These are phyloP conservation scores for Peronospora belbahrii DNA, from an alignment of 352 stramenopile genomes.

Conservation along the genomic window DNA sequence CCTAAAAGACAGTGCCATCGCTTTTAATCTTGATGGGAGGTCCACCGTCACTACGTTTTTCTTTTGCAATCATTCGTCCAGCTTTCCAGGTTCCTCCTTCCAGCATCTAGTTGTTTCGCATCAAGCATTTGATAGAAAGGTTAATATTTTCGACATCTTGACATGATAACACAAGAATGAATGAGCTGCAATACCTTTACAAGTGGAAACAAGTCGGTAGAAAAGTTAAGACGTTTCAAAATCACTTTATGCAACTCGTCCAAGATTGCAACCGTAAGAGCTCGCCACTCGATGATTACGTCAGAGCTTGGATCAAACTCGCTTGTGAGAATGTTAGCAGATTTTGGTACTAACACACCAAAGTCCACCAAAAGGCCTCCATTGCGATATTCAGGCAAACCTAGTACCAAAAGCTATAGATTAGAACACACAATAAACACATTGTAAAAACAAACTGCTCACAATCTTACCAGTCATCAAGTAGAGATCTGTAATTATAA, in stretches of 20 bases:
- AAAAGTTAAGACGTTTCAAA: conserved; percentile 53
- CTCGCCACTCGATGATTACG: conserved; percentile 83
- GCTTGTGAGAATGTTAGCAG: conserved; percentile 39
- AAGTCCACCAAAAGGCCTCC: conserved; percentile 76
- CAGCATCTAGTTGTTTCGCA: too few species aligned
- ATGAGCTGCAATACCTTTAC: conserved; percentile 50
- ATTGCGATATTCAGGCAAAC: conserved; percentile 79
- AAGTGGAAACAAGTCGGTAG: conserved; percentile 67
- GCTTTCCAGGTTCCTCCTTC: conserved; percentile 84
- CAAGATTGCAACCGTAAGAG: conserved; percentile 71
- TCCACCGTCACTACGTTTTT: conserved; percentile 55
- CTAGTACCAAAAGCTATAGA: conserved; percentile 10
- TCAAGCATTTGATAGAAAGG: too few species aligned
- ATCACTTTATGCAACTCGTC: conserved; percentile 71
- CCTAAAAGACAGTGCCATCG: conserved; percentile 80
- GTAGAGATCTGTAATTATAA: conserved; percentile 70
- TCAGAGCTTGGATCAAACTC: conserved; percentile 56
- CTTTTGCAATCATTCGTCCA: conserved; percentile 71
- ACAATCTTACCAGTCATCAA: conserved; percentile 43
- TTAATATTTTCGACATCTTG: background rate
- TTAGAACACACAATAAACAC: background rate
- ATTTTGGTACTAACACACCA: conserved; percentile 68
- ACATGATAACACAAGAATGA: background rate
- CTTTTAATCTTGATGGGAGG: conserved; percentile 83
- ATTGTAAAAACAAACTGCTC: background rate